Evolutionary conservation across 257 asterid species (phyloP), one percentile per base, ranked within the genome.

Genomic region (Ligustrum vulgare): DNA sequence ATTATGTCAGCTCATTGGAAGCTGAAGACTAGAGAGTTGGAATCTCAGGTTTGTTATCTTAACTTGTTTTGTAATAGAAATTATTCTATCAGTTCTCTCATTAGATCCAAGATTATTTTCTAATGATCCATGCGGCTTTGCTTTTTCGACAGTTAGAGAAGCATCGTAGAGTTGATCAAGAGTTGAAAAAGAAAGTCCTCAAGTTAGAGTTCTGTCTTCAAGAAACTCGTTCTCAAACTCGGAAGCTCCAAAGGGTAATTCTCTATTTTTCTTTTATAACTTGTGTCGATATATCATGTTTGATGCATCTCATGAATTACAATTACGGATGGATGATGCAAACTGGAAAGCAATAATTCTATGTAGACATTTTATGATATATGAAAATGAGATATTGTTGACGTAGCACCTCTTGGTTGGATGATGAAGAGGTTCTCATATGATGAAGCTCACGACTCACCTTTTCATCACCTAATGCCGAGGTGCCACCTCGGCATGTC

Each of bases 1-100:
- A 39, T 89, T 69, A 87, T 91, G 93, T 95, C 99, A 68, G 90
- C 97, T 74, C 98, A 92, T 72, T 95, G 96, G 96, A 94, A 88
- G 88, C 88, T 88, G 47, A 92, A 91, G 83, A 90, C 91, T 22
- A 83, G 85, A 74, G 97, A 94, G 74, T 81, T 94, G 69, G 98
- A 92, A 81, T 87, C 91, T 79, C 91, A 92, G 98, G 97, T 92
- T 72, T 37, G 81, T 63, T 56, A 31, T 32, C 20, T 60, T 20
- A 25, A 13, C 58, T 0, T 41, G 47, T 20, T 28, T 37, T 6
- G 22, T 54, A 37, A 2, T 68, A 4, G 18, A 34, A 47, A 9
- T 72, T 76, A 16, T 74, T 60, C 51, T 7, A 43, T 60, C 22
- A 25, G 3, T 22, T 49, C 33, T 62, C 69, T 43, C 28, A 54